A percentile compares a stretch with the other conserved stretches of the same genome.
Evolutionary conservation across 202 grass and related monocot genomes (phyloP).

Genomic region (Dendrocalamus latiflorus): DNA sequence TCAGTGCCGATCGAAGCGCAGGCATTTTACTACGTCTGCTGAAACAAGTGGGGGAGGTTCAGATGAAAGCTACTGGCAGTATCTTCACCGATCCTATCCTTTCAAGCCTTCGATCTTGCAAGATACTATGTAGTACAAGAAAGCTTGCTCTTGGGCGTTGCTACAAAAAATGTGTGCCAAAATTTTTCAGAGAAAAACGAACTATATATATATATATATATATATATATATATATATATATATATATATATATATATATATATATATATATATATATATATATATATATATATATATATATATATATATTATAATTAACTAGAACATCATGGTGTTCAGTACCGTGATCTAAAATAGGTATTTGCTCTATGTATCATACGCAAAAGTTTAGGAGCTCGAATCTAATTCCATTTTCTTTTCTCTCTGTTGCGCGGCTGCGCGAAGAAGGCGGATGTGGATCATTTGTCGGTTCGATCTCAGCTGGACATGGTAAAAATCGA

Average conservation of each 20-base stretch:
- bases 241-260: too few relatives aligned
- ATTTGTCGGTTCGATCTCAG: neutral
- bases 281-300: too few relatives aligned
- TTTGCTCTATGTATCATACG: too few relatives aligned
- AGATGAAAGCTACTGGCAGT: neutral
- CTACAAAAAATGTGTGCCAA: neutral
- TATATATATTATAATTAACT: too few relatives aligned
- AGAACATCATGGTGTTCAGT: too few relatives aligned
- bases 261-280: too few relatives aligned
- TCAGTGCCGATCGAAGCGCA: neutral
- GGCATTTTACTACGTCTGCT: neutral
- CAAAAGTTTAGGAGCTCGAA: neutral
- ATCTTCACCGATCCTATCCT: conserved; percentile 12
- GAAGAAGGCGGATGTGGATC: neutral
- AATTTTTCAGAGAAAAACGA: neutral
- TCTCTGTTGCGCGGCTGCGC: neutral
- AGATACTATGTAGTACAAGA: too few relatives aligned
- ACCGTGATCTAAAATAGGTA: too few relatives aligned
- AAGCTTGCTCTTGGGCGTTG: neutral
- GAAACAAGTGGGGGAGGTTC: neutral
- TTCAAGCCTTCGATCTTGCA: too few relatives aligned
- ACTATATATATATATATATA: too few relatives aligned
- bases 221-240: too few relatives aligned
- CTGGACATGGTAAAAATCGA: neutral
- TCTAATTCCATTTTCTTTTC: neutral